Conservation (phyloP, 495 filamentous ascomycete species). For the Aspergillus taichungensis region DNA sequence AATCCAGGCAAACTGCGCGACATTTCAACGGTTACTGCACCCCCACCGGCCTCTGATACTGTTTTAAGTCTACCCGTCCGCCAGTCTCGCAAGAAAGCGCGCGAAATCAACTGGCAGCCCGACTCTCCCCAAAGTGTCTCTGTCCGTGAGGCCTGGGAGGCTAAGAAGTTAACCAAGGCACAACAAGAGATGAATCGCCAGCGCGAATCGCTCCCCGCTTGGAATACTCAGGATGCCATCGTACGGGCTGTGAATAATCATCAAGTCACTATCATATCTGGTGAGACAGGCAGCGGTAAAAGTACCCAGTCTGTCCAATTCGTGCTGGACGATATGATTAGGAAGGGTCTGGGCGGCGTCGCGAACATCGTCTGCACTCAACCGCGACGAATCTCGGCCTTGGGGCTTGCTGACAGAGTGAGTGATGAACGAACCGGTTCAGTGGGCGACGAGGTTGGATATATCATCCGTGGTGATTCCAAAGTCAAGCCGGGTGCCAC, state of each 20-base stretch:
- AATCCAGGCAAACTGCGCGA: conserved; percentile 75
- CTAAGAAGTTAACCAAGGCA: conserved; percentile 44
- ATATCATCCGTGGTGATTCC: conserved; percentile 88
- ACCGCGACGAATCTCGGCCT: conserved; percentile 85
- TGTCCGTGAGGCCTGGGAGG: conserved; percentile 43
- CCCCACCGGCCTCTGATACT: conserved; percentile 13
- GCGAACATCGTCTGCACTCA: conserved; percentile 97
- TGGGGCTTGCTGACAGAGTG: conserved; percentile 89
- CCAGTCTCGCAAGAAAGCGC: conserved; percentile 37
- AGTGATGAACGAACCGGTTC: conserved; percentile 77
- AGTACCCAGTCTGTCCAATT: conserved; percentile 97
- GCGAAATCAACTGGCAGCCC: conserved; percentile 29
- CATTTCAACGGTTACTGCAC: conserved; percentile 55
- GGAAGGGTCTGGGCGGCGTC: conserved; percentile 57
- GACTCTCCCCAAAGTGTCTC: conserved; percentile 30
- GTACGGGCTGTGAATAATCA: conserved; percentile 60
- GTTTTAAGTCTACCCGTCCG: conserved; percentile 36
- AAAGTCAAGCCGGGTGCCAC: conserved; percentile 58
- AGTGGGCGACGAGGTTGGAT: conserved; percentile 87
- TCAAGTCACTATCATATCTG: conserved; percentile 91
- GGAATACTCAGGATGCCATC: conserved; percentile 70
- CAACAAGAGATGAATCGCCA: conserved; percentile 62
- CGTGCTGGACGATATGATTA: conserved; percentile 84
- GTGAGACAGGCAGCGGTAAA: conserved; percentile 94
- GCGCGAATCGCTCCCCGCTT: conserved; percentile 73